Evolutionary conservation across 768 basidiomycete genomes (phyloP).

Genomic region (Butyriboletus loyo): DNA sequence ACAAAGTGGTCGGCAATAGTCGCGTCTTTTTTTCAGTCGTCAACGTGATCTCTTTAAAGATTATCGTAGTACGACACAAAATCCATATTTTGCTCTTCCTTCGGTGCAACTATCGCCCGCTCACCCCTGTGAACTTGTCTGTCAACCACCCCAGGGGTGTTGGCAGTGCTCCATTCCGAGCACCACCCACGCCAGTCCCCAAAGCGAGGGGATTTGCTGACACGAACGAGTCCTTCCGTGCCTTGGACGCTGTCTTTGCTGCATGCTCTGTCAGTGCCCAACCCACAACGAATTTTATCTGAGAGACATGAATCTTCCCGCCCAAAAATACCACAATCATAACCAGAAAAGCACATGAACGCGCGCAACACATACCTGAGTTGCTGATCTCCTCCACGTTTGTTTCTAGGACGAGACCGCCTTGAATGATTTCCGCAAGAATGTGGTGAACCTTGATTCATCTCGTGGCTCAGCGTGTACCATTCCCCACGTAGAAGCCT

Average conservation of each 20-base stretch:
- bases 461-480: constrained; percentile 2
- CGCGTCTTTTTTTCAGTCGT: not conserved
- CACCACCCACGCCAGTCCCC: constrained; percentile 57
- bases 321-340: constrained; percentile 2
- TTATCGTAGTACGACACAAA: constrained; percentile 4
- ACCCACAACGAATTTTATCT: not conserved
- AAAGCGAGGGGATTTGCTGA: constrained; percentile 83
- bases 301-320: not conserved
- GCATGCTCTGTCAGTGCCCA: constrained; percentile 14
- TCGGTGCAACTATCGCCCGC: constrained; percentile 38
- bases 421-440: constrained; percentile 94
- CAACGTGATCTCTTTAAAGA: not conserved
- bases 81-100: not conserved
- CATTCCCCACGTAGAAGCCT: constrained; percentile 13
- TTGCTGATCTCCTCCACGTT: constrained; percentile 81
- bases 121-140: constrained; percentile 65
- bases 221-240: constrained; percentile 72
- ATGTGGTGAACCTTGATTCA: constrained; percentile 76
- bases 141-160: constrained; percentile 81
- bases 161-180: constrained; percentile 58
- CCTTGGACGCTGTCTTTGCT: constrained; percentile 71
- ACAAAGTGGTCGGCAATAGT: not conserved
- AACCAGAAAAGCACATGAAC: not conserved
- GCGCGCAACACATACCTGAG: constrained; percentile 47
- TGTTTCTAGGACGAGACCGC: constrained; percentile 94